Percentiles rank a stretch among this genome's conserved stretches.
Evolutionary conservation across 2,329 filamentous ascomycete genomes (phyloP).

Genomic region (Ascochyta fabae): DNA sequence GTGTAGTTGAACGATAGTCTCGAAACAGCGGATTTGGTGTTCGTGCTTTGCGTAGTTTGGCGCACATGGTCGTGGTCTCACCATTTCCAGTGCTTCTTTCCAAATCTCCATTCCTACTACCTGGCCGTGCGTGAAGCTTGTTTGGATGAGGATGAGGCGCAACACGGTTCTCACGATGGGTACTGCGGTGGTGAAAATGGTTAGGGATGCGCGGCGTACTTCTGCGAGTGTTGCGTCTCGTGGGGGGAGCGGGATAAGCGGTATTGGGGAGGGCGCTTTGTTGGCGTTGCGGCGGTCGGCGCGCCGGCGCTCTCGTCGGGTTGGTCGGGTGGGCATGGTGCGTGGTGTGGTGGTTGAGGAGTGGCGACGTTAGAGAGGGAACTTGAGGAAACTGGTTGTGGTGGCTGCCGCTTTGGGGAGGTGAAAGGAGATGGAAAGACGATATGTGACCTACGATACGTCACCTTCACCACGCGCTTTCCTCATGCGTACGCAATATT

Average conservation of each 20-base stretch:
- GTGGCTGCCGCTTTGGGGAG: too few relatives aligned
- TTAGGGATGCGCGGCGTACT: not conserved
- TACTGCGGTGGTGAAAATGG: not conserved
- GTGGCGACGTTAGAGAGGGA: not conserved
- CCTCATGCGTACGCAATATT: not conserved
- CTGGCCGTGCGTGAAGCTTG: not conserved
- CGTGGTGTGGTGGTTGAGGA: not conserved
- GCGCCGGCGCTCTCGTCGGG: not conserved
- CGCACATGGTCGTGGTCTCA: not conserved
- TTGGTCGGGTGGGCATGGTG: not conserved
- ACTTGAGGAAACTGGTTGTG: not conserved
- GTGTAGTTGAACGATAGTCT: not conserved
- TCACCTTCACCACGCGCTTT: not conserved
- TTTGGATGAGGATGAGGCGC: not conserved
- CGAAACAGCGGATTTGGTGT: not conserved
- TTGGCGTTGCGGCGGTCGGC: not conserved
- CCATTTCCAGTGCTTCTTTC: not conserved
- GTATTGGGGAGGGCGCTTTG: not conserved
- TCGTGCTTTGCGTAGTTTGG: not conserved
- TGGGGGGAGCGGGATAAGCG: not conserved
- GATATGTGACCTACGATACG: not conserved
- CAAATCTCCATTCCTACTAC: not conserved
- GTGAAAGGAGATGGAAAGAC: too few relatives aligned
- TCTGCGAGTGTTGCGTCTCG: not conserved
- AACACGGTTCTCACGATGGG: not conserved